A percentile compares a stretch with the other conserved stretches of the same genome.
phyloP scores from a whole-genome alignment of 768 basidiomycete species.

The Kwoniella heveanensis region DNA sequence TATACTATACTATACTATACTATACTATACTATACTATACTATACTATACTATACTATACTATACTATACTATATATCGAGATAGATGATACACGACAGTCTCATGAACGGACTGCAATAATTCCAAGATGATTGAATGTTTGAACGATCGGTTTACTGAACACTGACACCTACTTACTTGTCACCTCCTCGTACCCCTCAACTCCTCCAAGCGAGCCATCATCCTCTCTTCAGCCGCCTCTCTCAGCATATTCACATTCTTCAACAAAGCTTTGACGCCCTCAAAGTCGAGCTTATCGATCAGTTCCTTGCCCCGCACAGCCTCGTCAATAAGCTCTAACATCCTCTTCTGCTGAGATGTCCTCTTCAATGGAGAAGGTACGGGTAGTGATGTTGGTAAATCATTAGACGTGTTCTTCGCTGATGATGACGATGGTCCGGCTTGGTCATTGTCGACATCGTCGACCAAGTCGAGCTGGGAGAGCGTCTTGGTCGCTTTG shows the following conservation, averaged over 20 bases:
- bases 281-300: conserved; percentile 41
- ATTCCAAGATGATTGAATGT: too few species aligned
- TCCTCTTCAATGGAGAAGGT: conserved; percentile 17
- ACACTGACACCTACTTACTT: too few species aligned
- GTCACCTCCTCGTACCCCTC: conserved; percentile 8
- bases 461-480: not conserved
- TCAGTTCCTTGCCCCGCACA: conserved; percentile 19
- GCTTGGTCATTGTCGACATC: not conserved
- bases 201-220: conserved; percentile 14
- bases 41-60: too few species aligned
- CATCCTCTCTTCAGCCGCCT: conserved; percentile 33
- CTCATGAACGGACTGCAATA: too few species aligned
- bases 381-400: not conserved
- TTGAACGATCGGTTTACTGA: too few species aligned
- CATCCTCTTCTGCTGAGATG: conserved; percentile 32
- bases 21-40: too few species aligned
- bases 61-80: too few species aligned
- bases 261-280: conserved; percentile 33
- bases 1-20: too few species aligned
- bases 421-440: not conserved
- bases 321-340: conserved; percentile 42
- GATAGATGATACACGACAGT: too few species aligned
- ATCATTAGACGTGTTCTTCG: not conserved
- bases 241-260: conserved; percentile 36
- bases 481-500: not conserved